A percentile compares a stretch with the other conserved stretches of the same genome.
Evolutionary conservation across 2,329 filamentous ascomycete species (phyloP).

Genomic region (Dothideomycetes sp.): DNA sequence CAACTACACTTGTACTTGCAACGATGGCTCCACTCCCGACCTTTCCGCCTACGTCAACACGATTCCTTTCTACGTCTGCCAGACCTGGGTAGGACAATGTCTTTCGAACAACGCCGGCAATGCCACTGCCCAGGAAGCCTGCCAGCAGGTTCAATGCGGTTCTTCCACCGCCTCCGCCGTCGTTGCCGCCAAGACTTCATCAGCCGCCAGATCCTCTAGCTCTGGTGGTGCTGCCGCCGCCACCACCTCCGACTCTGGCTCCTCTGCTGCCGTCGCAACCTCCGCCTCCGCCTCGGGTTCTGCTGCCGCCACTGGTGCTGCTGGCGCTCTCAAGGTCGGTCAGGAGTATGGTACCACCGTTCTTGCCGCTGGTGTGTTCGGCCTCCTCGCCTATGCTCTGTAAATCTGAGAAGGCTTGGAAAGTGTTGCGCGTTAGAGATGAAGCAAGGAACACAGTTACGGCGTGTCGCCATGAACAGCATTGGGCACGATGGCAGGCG

Average conservation of each 20-base stretch:
- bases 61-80: slow-evolving; percentile 53
- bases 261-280: slow-evolving; percentile 18
- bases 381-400: slow-evolving; percentile 49
- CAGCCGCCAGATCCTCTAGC: slow-evolving; percentile 18
- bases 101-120: slow-evolving; percentile 31
- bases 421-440: not conserved
- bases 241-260: slow-evolving; percentile 24
- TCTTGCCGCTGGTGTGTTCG: slow-evolving; percentile 45
- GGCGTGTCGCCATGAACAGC: slow-evolving; percentile 10
- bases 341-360: slow-evolving; percentile 44
- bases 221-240: slow-evolving; percentile 21
- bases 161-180: slow-evolving; percentile 35
- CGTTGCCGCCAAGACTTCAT: slow-evolving; percentile 26
- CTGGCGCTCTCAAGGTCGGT: slow-evolving; percentile 35
- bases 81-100: slow-evolving; percentile 39
- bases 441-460: slow-evolving; percentile 3
- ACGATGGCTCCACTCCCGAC: slow-evolving; percentile 46
- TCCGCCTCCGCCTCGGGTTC: slow-evolving; percentile 17
- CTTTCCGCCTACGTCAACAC: slow-evolving; percentile 48
- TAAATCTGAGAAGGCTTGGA: slow-evolving; percentile 27
- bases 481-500: slow-evolving; percentile 9
- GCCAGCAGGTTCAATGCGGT: slow-evolving; percentile 46
- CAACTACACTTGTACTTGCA: slow-evolving; percentile 49
- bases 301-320: slow-evolving; percentile 33
- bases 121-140: slow-evolving; percentile 32